Evolutionary conservation across 2,329 filamentous ascomycete species (phyloP).

Genomic region (Setomelanomma holmii): DNA sequence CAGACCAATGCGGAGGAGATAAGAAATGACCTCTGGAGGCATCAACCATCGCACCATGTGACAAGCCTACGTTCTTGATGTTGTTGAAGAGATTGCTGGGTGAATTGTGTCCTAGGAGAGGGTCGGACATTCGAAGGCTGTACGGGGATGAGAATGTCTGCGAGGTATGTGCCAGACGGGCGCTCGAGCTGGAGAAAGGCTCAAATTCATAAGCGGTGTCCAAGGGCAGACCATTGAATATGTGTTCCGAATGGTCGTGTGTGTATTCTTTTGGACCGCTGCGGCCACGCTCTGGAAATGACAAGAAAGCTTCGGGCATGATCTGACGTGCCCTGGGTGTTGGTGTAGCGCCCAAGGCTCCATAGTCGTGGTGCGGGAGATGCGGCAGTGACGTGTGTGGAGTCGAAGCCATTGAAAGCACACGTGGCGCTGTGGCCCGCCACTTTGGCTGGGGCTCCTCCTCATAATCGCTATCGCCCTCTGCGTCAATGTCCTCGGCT

Average conservation of each 20-base stretch:
- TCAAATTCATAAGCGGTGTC: neutral
- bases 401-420: neutral
- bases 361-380: neutral
- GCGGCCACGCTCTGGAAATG: neutral
- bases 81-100: neutral
- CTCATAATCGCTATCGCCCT: slow-evolving; percentile 10
- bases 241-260: neutral
- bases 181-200: neutral
- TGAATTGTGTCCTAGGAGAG: neutral
- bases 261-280: neutral
- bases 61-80: neutral
- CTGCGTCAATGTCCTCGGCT: no score
- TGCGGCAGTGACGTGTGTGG: neutral
- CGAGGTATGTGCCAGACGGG: neutral
- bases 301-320: neutral
- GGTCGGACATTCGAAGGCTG: neutral
- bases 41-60: neutral
- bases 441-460: slow-evolving; percentile 8
- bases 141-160: slow-evolving; percentile 4
- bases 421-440: slow-evolving; percentile 2
- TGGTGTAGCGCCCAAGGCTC: neutral
- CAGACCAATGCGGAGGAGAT: no score
- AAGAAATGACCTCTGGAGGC: neutral
- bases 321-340: neutral
- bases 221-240: neutral